Base-by-base conservation (phyloP, 106 monocot genomes). In the Gastrodia elata region DNA sequence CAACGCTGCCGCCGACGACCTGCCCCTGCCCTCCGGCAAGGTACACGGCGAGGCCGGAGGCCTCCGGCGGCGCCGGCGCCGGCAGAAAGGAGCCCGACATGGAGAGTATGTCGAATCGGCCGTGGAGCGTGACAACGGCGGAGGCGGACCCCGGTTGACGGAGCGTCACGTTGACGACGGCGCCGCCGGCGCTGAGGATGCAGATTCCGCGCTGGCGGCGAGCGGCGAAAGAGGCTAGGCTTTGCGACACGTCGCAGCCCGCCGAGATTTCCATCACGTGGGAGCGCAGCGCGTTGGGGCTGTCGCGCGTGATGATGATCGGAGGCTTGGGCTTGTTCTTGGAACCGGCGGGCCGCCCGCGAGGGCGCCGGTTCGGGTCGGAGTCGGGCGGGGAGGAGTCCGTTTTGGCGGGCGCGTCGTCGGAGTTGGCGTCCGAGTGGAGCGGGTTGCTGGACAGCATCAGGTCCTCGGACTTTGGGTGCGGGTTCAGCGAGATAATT, bases 81-180 rank as follows among this genome's bases (percentile, higher is more conserved):
- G 74, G 74, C 10, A 74, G 64, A 40, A 74, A 74, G 36, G 77
- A 33, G 15, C 78, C 78, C 35, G 78, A 78, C 26, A 78, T 64
- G 28, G 78, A 78, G 22, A 78, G 64, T 2, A 78, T 78, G 61
- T 78, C 78, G 28, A 78, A 78, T 6, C 64, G 58, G 33, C 78
- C 78, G 24, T 78, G 71, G 36, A 78, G 65, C 3, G 78, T 72
- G 0, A 69, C 68, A 2, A 77, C 77, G 55, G 74, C 15, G 39
- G 61, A 59, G 4, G 74, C 52, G 15, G 74, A 40, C 0, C 61
- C 58, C 6, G 74, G 74, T 40, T 74, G 74, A 14, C 74, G 74
- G 37, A 74, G 6, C 40, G 55, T 74, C 39, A 74, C 74, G 74
- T 74, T 56, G 40, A 64, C 40, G 8, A 74, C 74, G 16, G 64